A percentile compares a stretch with the other conserved stretches of the same genome.
Evolutionary conservation across 345 rosid genomes (phyloP).

Genomic region (Salix udensis): DNA sequence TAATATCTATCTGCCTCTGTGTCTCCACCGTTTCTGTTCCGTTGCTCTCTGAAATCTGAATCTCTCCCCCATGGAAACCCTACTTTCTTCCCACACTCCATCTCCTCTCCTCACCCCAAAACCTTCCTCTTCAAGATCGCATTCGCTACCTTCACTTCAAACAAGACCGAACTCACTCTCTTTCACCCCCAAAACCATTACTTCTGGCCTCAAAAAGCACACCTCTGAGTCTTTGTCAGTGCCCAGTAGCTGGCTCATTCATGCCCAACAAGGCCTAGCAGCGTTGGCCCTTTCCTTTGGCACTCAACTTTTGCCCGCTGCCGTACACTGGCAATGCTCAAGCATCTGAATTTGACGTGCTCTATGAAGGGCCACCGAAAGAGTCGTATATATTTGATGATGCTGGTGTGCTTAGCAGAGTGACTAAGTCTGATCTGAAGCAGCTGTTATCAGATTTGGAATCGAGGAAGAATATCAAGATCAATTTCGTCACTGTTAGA

Average conservation of each 20-base stretch:
- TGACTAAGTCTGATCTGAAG: conserved; percentile 78
- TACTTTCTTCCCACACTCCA: conserved; percentile 57
- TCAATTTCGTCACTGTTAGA: conserved; percentile 81
- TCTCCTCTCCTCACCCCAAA: conserved; percentile 54
- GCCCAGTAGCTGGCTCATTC: conserved; percentile 46
- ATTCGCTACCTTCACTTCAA: conserved; percentile 36
- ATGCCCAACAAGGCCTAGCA: conserved; percentile 74
- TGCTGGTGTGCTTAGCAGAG: conserved; percentile 90
- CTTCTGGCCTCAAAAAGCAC: conserved; percentile 38
- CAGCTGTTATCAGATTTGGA: conserved; percentile 86
- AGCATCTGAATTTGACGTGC: conserved; percentile 86
- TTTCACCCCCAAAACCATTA: conserved; percentile 38
- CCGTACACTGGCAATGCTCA: conserved; percentile 48
- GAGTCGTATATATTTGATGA: conserved; percentile 81
- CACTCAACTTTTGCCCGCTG: conserved; percentile 72
- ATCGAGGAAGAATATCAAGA: conserved; percentile 65
- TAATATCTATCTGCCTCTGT: neutral
- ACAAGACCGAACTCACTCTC: conserved; percentile 37
- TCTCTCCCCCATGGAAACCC: conserved; percentile 57
- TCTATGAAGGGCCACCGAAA: conserved; percentile 82
- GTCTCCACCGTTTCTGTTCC: conserved; percentile 16
- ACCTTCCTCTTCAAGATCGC: conserved; percentile 29
- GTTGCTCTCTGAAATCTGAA: conserved; percentile 12
- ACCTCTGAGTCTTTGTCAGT: conserved; percentile 27
- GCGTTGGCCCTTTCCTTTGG: conserved; percentile 76